These are phyloP conservation scores for Kregervanrija pseudodelftensis DNA, from an alignment of 805 yeast genomes.

Conservation along the genomic window DNA sequence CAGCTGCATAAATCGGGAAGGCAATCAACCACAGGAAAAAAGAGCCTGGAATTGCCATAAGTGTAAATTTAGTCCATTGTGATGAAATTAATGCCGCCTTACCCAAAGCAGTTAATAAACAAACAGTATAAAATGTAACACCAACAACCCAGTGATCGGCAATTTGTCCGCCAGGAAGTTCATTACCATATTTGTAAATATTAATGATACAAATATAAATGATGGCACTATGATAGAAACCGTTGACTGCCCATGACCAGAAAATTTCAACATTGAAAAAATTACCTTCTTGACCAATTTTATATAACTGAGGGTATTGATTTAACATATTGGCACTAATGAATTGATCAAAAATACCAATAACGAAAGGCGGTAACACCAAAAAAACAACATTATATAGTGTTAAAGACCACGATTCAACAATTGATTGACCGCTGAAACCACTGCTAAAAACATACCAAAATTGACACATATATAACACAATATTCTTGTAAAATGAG, in stretches of 20 bases:
- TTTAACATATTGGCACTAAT: constrained; percentile 84
- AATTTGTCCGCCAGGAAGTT: constrained; percentile 56
- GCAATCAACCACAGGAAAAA: constrained; percentile 74
- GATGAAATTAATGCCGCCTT: constrained; percentile 91
- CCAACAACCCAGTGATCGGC: constrained; percentile 97
- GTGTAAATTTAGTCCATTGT: constrained; percentile 90
- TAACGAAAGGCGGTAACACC: constrained; percentile 89
- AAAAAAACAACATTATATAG: constrained; percentile 92
- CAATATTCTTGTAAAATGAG: constrained; percentile 92
- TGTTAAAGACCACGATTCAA: constrained; percentile 97
- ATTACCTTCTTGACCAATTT: constrained; percentile 79
- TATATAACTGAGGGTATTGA: constrained; percentile 88
- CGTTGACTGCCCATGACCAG: constrained; percentile 97
- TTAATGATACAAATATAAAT: constrained; percentile 67
- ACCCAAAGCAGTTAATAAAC: constrained; percentile 83
- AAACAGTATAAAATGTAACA: constrained; percentile 78
- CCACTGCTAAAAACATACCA: constrained; percentile 94
- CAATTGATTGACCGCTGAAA: constrained; percentile 90
- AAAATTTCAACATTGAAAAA: constrained; percentile 88
- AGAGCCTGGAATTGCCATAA: constrained; percentile 93
- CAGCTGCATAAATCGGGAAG: constrained; percentile 78
- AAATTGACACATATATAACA: constrained; percentile 95
- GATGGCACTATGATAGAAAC: constrained; percentile 87
- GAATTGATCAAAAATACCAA: constrained; percentile 96
- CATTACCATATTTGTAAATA: constrained; percentile 63